These are phyloP conservation scores for Cyclostephanos invisitatus DNA, from an alignment of 108 stramenopile species.

Conservation along the genomic window DNA sequence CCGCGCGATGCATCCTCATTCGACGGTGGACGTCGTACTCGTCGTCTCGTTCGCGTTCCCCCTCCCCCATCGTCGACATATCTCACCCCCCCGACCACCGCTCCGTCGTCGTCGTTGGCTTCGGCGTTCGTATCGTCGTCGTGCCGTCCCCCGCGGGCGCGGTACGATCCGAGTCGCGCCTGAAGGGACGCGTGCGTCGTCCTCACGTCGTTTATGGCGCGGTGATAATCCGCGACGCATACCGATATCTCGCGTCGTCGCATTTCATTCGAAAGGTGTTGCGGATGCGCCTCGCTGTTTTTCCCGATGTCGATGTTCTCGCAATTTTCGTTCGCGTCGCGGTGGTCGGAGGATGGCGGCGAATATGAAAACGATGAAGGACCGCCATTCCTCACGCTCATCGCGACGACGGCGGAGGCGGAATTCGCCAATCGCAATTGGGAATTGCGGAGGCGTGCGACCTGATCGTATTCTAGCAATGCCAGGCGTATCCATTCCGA, in stretches of 20 bases:
- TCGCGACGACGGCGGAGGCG: no score
- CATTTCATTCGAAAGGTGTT: conserved; percentile 1
- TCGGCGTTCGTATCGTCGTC: background rate
- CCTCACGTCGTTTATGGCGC: conserved; percentile 39
- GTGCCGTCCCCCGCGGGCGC: no score
- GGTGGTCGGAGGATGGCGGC: background rate
- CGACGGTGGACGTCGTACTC: conserved; percentile 10
- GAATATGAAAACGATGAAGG: no score
- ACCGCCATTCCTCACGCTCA: no score
- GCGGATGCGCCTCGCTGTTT: background rate
- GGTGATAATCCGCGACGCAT: conserved; percentile 16
- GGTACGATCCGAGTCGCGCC: conserved; percentile 2
- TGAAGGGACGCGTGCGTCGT: conserved; percentile 35
- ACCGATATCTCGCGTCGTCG: conserved; percentile 16
- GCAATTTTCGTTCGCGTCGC: background rate
- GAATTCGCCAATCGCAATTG: no score
- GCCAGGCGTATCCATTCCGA: no score
- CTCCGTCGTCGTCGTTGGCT: background rate
- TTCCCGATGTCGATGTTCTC: no score
- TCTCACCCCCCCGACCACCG: background rate
- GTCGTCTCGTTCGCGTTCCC: no score
- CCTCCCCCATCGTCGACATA: no score
- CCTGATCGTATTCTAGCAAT: no score
- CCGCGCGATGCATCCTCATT: background rate
- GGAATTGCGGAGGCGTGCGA: no score